Evolutionary conservation across 108 stramenopile species (phyloP).

Genomic region (Mediolabrus comicus): DNA sequence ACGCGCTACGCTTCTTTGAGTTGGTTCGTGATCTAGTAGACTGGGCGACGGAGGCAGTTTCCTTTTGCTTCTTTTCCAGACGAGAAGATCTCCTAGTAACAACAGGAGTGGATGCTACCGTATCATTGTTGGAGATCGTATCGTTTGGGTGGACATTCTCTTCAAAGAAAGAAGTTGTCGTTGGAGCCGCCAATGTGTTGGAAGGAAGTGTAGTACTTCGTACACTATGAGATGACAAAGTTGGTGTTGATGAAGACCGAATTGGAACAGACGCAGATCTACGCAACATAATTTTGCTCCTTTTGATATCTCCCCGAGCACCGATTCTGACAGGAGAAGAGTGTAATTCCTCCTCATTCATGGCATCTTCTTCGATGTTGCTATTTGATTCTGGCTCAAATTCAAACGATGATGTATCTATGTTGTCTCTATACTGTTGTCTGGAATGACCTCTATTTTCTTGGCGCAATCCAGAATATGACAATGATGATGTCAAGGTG

Average conservation of each 20-base stretch:
- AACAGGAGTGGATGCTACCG: background rate
- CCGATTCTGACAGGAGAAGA: background rate
- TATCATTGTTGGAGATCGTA: background rate
- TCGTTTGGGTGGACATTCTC: slow-evolving; percentile 44
- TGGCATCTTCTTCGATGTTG: background rate
- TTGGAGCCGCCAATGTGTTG: background rate
- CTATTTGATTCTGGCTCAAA: background rate
- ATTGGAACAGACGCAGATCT: background rate
- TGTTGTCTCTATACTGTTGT: background rate
- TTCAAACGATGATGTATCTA: background rate
- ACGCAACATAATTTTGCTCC: slow-evolving; percentile 12
- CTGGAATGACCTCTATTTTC: background rate
- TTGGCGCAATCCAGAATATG: background rate
- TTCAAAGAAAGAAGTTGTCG: background rate
- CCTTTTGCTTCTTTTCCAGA: background rate
- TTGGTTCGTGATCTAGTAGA: background rate
- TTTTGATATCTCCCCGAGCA: background rate
- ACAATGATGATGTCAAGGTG: too few species aligned
- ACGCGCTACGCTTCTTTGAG: slow-evolving; percentile 30
- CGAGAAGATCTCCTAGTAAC: slow-evolving; percentile 12
- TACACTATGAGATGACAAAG: background rate
- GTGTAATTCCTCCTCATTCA: slow-evolving; percentile 5
- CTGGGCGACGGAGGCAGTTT: background rate
- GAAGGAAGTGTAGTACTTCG: background rate
- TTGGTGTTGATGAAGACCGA: background rate